Evolutionary conservation across 2,329 filamentous ascomycete genomes (phyloP), one percentile per base, ranked within the genome.

Genomic region (Fusarium setosum): DNA sequence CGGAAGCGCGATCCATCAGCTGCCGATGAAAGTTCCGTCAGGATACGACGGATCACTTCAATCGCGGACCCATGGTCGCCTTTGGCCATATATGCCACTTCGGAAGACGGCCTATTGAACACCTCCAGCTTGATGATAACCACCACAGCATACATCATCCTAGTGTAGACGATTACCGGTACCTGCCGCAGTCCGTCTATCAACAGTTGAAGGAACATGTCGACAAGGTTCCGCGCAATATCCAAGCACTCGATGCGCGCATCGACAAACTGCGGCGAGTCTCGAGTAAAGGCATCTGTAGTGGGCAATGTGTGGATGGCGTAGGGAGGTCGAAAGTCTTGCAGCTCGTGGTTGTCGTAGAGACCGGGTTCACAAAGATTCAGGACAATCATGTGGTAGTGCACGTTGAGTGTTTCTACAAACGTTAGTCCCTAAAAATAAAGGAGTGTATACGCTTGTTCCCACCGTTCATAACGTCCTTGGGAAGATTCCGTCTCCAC

Each of bases 241-340:
- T 38, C 42, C 1, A 56, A 12, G 18, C 60, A 63, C n/a, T 61
- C 40, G 15, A 45, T 34, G 3, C 32, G 35, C 0, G 47, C 45
- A 3, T 51, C 21, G 3, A 34, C 48, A 13, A 47, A 29, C 17
- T 51, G 48, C 23, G 49, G 49, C 4, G 48, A 47, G 32, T 42
- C 37, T 21, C 13, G 29, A 1, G 17, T 51, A 3, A 42, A 34
- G 10, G 10, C 18, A 5, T 54, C 38, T 4, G 24, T 40, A 1
- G 37, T 21, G 1, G 59, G 42, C 1, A 53, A 10, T 0, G 48
- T 48, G 6, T 44, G 56, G 17, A 65, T 63, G 5, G 38, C 44
- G 12, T 65, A 63, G 0, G 63, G 63, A 1, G 63, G 63, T 1
- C 63, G 60, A 15, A 65, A 65, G 26, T 63, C 60, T 17, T 56